Conservation (phyloP, 805 yeast species). For the Teunomyces kruisii region DNA sequence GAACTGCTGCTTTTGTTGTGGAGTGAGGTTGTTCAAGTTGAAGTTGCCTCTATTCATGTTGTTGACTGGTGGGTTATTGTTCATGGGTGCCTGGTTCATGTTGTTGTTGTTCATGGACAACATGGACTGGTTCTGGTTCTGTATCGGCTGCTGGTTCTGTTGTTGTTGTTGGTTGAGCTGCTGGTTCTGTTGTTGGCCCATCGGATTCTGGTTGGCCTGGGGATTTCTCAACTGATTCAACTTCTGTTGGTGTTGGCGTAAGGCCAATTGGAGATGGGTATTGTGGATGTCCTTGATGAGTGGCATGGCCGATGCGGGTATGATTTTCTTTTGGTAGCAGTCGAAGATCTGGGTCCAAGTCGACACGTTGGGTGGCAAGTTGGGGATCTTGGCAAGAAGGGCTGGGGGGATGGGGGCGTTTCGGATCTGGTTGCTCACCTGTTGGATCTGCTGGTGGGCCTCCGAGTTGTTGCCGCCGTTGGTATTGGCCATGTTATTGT, state of each 20-base stretch:
- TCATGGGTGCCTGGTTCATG: slow-evolving; percentile 10
- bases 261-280: slow-evolving; percentile 59
- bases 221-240: slow-evolving; percentile 21
- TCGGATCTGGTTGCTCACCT: slow-evolving; percentile 47
- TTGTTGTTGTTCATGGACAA: slow-evolving; percentile 4
- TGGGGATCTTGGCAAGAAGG: slow-evolving; percentile 65
- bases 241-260: slow-evolving; percentile 48
- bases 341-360: slow-evolving; percentile 82
- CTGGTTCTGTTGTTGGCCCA: slow-evolving; percentile 12
- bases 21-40: slow-evolving; percentile 25
- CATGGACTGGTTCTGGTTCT: slow-evolving; percentile 12
- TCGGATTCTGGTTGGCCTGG: slow-evolving; percentile 8
- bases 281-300: slow-evolving; percentile 66
- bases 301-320: slow-evolving; percentile 58
- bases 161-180: slow-evolving; percentile 9
- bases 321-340: slow-evolving; percentile 54
- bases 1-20: slow-evolving; percentile 40
- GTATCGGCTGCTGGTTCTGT: slow-evolving; percentile 9
- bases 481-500: not conserved
- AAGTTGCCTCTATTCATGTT: slow-evolving; percentile 16
- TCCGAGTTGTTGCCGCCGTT: slow-evolving; percentile 2
- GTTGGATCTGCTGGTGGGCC: slow-evolving; percentile 38
- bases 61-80: slow-evolving; percentile 14
- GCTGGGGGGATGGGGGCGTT: slow-evolving; percentile 72
- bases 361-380: slow-evolving; percentile 70